Percentiles rank a stretch among this genome's conserved stretches.
phyloP scores from a whole-genome alignment of 1,284 basidiomycete genomes.

The Fistulina hepatica region DNA sequence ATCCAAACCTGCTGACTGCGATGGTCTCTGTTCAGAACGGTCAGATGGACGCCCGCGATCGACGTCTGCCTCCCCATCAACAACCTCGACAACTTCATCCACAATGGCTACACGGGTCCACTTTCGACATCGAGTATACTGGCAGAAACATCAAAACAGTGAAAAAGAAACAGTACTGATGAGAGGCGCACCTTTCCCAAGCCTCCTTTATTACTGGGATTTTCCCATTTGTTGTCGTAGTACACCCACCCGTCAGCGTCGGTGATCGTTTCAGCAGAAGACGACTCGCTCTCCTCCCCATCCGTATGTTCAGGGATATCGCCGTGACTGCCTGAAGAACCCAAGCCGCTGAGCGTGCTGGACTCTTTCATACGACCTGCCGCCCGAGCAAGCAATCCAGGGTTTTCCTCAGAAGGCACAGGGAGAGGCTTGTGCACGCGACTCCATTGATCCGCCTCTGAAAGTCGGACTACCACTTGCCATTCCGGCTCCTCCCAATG shows the following conservation, averaged over 20 bases:
- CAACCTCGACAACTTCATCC: constrained; percentile 56
- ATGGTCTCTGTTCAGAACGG: too few relatives aligned
- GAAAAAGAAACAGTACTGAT: neutral
- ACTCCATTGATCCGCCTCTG: constrained; percentile 34
- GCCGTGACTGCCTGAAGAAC: constrained; percentile 8
- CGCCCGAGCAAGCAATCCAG: constrained; percentile 34
- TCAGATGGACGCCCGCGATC: constrained; percentile 11
- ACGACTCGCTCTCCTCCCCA: constrained; percentile 18
- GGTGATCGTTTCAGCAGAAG: constrained; percentile 30
- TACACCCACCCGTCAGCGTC: constrained; percentile 91
- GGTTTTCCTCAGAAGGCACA: constrained; percentile 36
- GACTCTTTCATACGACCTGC: constrained; percentile 37
- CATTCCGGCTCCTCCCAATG: constrained; percentile 83
- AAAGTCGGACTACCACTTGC: constrained; percentile 55
- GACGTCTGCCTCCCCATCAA: constrained; percentile 26
- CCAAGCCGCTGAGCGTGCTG: constrained; percentile 13
- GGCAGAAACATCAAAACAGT: constrained; percentile 7
- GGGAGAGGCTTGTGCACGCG: constrained; percentile 54
- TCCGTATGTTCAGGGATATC: constrained; percentile 19
- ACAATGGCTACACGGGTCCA: constrained; percentile 80
- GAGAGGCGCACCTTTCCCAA: constrained; percentile 56
- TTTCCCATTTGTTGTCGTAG: constrained; percentile 95
- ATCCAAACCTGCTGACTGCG: too few relatives aligned
- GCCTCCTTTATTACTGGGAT: constrained; percentile 62
- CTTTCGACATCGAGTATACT: constrained; percentile 76